Evolutionary conservation across 2,329 filamentous ascomycete species (phyloP).

Genomic region (Diaporthe sp.): DNA sequence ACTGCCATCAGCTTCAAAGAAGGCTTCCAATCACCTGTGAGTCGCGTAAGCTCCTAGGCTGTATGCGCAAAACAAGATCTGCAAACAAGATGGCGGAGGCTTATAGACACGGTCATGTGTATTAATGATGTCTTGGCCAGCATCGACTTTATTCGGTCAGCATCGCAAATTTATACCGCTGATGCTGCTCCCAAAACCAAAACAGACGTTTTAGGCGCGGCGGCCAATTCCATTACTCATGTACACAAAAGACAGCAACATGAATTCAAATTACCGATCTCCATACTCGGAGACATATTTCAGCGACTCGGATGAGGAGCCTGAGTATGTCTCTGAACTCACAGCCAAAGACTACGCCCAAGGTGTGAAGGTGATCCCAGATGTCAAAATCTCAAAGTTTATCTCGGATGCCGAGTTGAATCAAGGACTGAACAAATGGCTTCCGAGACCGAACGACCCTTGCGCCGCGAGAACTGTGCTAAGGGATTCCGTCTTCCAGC

Average conservation of each 20-base stretch:
- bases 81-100: background rate
- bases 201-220: no score
- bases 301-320: constrained; percentile 1
- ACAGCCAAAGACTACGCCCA: constrained; percentile 22
- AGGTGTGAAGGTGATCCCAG: background rate
- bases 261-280: background rate
- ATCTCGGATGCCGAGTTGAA: constrained; percentile 4
- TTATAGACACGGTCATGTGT: background rate
- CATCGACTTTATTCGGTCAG: fast-evolving
- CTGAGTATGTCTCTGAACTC: background rate
- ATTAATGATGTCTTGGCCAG: background rate
- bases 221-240: fast-evolving
- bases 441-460: background rate
- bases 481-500: background rate
- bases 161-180: background rate
- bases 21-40: background rate
- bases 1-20: background rate
- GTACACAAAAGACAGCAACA: background rate
- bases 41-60: background rate
- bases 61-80: background rate
- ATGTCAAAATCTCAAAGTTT: background rate
- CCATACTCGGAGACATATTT: background rate
- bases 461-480: constrained; percentile 1
- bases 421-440: constrained; percentile 4
- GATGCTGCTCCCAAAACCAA: fast-evolving